Conservation (phyloP, 169 alveolate genomes). For the Neospora caninum region DNA sequence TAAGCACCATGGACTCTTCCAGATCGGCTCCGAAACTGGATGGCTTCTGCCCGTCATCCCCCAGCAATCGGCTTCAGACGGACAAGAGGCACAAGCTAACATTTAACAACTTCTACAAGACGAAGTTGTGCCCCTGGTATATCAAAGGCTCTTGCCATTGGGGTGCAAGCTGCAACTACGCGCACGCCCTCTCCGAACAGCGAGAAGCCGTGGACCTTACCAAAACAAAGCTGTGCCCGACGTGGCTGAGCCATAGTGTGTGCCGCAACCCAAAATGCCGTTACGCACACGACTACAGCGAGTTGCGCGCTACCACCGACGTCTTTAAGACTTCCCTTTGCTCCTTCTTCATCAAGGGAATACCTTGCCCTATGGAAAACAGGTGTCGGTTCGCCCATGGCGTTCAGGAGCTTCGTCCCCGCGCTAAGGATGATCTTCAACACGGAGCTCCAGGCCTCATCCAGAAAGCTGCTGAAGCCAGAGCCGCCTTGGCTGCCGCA, state of each 20-base stretch:
- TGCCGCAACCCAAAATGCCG: conserved; percentile 72
- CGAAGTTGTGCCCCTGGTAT: conserved; percentile 78
- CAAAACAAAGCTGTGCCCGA: conserved; percentile 74
- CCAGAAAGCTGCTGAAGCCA: neutral
- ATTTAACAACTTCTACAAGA: conserved; percentile 71
- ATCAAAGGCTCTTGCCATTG: conserved; percentile 74
- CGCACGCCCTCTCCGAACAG: conserved; percentile 73
- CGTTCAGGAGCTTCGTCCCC: conserved; percentile 61
- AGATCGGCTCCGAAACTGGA: neutral
- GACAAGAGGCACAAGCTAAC: conserved; percentile 24
- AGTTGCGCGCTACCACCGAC: conserved; percentile 74
- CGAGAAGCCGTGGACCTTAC: conserved; percentile 76
- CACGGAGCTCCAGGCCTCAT: neutral
- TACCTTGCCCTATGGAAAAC: conserved; percentile 53
- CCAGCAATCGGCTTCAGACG: neutral
- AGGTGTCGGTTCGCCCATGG: conserved; percentile 68
- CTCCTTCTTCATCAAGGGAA: conserved; percentile 19
- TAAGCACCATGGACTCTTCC: neutral
- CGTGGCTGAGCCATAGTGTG: conserved; percentile 65
- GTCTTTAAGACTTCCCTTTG: conserved; percentile 66
- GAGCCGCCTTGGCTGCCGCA: neutral
- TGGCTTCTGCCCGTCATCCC: neutral
- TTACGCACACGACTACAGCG: conserved; percentile 74
- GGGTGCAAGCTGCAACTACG: conserved; percentile 73
- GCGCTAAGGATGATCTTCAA: neutral